Evolutionary conservation across 2,329 filamentous ascomycete genomes (phyloP), one percentile per base, ranked within the genome.

Genomic region (Aureobasidium subglaciale): DNA sequence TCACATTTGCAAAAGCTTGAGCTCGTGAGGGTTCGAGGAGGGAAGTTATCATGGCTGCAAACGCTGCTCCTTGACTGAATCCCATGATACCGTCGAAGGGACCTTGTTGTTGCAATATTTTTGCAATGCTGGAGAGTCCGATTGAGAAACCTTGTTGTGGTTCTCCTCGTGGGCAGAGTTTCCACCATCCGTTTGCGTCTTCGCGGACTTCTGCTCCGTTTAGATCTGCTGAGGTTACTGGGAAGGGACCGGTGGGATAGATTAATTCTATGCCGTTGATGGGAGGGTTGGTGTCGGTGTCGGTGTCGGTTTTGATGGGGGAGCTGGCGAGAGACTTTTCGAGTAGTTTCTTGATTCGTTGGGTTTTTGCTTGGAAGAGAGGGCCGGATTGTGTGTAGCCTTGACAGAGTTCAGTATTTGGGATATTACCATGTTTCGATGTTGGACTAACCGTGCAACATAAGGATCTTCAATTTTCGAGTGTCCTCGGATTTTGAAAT

Each of bases 371-470:
- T 68, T 83, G 86, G 80, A 96, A 96, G 59, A 90, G 77, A 3
- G 85, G 72, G 5, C 91, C 90, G 24, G 88, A 95, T 77, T 96
- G 92, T 9, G 92, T 96, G 80, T 85, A 96, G 71, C 92, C 87
- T 78, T 75, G 15, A 78, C 71, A 73, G 76, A 76, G 58, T 78
- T n/a, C n/a, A n/a, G n/a, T 68, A 58, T 77, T 68, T 48, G 71
- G 71, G 57, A 78, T 67, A 27, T 65, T 68, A 13, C 15, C 18
- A 8, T 6, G 35, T 20, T 7, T n/a, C 6, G 16, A 24, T 41
- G n/a, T 37, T 11, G 6, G 35, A 15, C 38, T 45, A 9, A 46
- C 52, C 52, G 63, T 78, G 75, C 8, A 78, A 71, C 74, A 77
- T 77, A 57, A 78, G 68, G 57, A 78, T 68, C 48, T 72, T 73